Evolutionary conservation across 768 basidiomycete genomes (phyloP).

Genomic region (Boletus rubescentipes): DNA sequence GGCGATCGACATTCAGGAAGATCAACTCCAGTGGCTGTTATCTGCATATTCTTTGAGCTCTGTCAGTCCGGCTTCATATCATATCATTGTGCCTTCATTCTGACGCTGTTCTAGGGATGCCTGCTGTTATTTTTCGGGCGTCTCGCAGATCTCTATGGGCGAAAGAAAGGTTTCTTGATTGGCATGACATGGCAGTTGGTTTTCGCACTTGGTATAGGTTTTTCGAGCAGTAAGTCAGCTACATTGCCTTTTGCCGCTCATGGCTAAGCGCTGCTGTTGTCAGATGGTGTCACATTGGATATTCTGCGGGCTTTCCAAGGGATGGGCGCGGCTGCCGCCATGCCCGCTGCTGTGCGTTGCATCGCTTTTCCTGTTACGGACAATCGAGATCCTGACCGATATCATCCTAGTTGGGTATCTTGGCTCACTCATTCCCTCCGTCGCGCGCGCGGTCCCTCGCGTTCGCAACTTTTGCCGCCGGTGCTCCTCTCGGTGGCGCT

Average conservation of each 20-base stretch:
- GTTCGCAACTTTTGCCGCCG: conserved; percentile 82
- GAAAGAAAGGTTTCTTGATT: conserved; percentile 62
- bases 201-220: conserved; percentile 65
- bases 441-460: conserved; percentile 68
- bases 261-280: not conserved
- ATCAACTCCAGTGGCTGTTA: conserved; percentile 63
- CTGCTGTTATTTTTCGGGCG: conserved; percentile 74
- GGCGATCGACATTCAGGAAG: conserved; percentile 48
- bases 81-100: not conserved
- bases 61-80: conserved; percentile 39
- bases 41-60: conserved; percentile 69
- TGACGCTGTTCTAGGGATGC: conserved; percentile 58
- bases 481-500: conserved; percentile 78
- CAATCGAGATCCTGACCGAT: not conserved
- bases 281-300: conserved; percentile 61
- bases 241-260: not conserved
- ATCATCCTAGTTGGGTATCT: conserved; percentile 62
- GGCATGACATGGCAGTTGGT: conserved; percentile 55
- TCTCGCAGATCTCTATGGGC: conserved; percentile 78
- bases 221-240: conserved; percentile 47
- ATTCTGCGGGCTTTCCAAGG: conserved; percentile 79
- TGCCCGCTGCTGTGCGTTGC: conserved; percentile 64
- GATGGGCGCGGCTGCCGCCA: conserved; percentile 71
- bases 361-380: not conserved
- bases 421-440: conserved; percentile 75